Evolutionary conservation across 2,329 filamentous ascomycete species (phyloP), one percentile per base, ranked within the genome.

Genomic region (Colletotrichum liaoningense): DNA sequence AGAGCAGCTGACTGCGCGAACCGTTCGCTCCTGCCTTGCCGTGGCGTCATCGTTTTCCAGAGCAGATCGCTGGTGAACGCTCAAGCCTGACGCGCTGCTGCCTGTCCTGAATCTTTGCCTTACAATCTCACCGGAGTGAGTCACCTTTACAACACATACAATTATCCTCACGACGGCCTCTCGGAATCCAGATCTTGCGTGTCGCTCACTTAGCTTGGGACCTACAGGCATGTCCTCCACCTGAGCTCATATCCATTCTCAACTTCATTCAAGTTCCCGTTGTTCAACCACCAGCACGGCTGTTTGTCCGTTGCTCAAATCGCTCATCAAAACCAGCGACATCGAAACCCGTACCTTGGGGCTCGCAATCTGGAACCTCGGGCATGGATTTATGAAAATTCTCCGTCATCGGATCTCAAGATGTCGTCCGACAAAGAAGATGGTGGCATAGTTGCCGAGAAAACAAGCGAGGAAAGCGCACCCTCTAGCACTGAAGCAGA

Each of bases 1-100:
- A 14, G 52, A 16, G 24, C 67, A 72, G 65, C 58, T 66, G 71
- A 70, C 56, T 42, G 28, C 67, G 67, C 67, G 71, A 63, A 35
- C 56, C 12, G 28, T 73, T 69, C 67, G 71, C 62, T 66, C 46
- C 56, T 71, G 67, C 60, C 67, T 71, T 14, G 59, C 67, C 35
- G 62, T 73, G 71, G 71, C 71, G 71, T 73, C 70, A 70, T 73
- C 60, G 52, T 49, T 66, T 69, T 63, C 19, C 14, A 33, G 11
- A 56, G 60, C 28, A 42, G 33, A 63, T 49, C 58, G 42, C 56
- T 33, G 54, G 12, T 30, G 49, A 24, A 28, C 28, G 14, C 4
- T 30, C 3, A 49, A 63, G 35, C 28, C 52, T 7, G 14, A 65
- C 67, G 67, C 60, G 67, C 67, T 59, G 49, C 16, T 60, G 55